Percentiles rank a stretch among this genome's conserved stretches.
Evolutionary conservation across 225 moss, liverwort and hornwort genomes (phyloP).

Genomic region (Straminergon stramineum): DNA sequence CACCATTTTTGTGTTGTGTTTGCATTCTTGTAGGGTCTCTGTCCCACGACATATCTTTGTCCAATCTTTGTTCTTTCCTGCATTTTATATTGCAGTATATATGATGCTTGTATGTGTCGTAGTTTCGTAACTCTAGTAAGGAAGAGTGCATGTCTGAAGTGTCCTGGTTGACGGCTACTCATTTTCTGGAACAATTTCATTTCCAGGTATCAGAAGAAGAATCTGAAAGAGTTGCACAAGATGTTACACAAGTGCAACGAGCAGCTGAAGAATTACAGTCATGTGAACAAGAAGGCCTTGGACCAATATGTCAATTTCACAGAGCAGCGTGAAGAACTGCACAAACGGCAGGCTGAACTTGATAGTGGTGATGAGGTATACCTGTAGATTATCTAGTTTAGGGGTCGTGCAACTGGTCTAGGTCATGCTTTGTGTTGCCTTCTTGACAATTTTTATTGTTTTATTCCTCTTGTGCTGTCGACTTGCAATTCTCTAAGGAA

Average conservation of each 20-base stretch:
- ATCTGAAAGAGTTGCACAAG: constrained; percentile 81
- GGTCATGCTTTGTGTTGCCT: neutral
- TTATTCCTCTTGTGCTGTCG: neutral
- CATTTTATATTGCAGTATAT: neutral
- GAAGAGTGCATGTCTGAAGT: neutral
- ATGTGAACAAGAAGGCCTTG: constrained; percentile 90
- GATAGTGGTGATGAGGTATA: constrained; percentile 84
- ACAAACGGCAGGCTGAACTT: constrained; percentile 82
- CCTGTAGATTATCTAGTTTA: neutral
- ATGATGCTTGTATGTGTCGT: neutral
- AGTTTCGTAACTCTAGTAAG: neutral
- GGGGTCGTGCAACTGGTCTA: neutral
- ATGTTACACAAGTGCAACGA: constrained; percentile 95
- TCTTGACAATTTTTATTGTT: neutral
- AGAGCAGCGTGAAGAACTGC: constrained; percentile 86
- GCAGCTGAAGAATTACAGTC: constrained; percentile 88
- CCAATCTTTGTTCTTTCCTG: neutral
- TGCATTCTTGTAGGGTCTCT: neutral
- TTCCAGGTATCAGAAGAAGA: constrained; percentile 76
- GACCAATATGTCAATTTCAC: constrained; percentile 94
- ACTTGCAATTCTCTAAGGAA: neutral
- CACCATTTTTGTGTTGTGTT: neutral
- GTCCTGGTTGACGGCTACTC: neutral
- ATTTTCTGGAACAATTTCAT: neutral
- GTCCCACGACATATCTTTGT: neutral